Base-by-base conservation (phyloP, 305 asterid species). In the Salvia sclarea region DNA sequence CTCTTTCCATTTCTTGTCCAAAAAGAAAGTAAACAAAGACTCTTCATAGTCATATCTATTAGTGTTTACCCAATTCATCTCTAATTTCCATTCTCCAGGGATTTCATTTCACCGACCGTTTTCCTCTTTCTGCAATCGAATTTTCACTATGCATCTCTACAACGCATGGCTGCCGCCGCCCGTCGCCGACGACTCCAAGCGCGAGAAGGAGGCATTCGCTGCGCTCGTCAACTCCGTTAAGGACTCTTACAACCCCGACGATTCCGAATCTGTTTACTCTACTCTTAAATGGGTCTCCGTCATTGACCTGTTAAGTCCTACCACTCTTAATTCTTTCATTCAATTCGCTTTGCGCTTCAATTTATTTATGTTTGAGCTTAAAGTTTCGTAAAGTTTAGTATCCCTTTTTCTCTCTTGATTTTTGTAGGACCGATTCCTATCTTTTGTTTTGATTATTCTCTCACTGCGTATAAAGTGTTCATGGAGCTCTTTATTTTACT, bases 151-250 rank as follows among this genome's bases (percentile, higher is more conserved):
- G 99, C 99, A 94, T 82, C 79, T 91, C 84, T 86, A 94, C 49
- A 94, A 94, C 87, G 95, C 95, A 18, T 94, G 98, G 96, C 66
- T 94, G 76, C 99, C 99, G 64, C 96, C 99, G 69, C 96, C 98
- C 47, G 94, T 94, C 83, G 97, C 94, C 73, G 98, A 89, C 90
- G 87, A 81, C 73, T 74, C 97, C 64, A 82, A 65, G 74, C 76
- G 81, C 54, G 99, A 94, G 95, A 86, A 83, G 78, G 86, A 85
- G 61, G 88, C 98, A 17, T 94, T 94, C 76, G 76, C 88, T 50
- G 81, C 76, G 59, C 88, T 91, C 41, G 89, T 94, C 67, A 84
- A 75, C 69, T 76, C 95, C 22, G 94, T 88, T 41, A 85, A 82
- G 83, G 95, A 89, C 45, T 78, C 86, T 12, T 85, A 83, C 83